These are phyloP conservation scores for Alternaria solani DNA, from an alignment of 2,329 filamentous ascomycete genomes.

Conservation along the genomic window DNA sequence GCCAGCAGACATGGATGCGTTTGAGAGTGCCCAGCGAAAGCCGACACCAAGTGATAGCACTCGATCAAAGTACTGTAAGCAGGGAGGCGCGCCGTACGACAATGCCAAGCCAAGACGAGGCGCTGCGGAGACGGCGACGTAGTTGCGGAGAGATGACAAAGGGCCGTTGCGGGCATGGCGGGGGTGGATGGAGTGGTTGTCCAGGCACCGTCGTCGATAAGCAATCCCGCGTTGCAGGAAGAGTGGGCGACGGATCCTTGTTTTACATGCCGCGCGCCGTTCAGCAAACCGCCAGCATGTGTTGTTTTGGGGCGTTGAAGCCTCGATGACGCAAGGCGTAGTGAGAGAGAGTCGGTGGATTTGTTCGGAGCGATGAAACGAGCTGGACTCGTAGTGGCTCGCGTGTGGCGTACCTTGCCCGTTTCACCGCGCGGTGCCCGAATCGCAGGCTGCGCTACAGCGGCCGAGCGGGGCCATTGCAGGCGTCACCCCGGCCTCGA, in stretches of 20 bases:
- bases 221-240: slow-evolving; percentile 2
- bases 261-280: slow-evolving; percentile 15
- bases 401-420: slow-evolving; percentile 25
- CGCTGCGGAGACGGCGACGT: slow-evolving; percentile 3
- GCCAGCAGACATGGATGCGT: slow-evolving; percentile 3
- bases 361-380: slow-evolving; percentile 36
- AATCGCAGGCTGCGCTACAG: slow-evolving; percentile 20
- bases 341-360: slow-evolving; percentile 13
- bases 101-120: not conserved
- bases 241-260: not conserved
- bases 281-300: slow-evolving; percentile 12
- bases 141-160: slow-evolving; percentile 15
- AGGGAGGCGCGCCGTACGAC: slow-evolving; percentile 1
- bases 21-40: not conserved
- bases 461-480: slow-evolving; percentile 17
- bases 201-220: slow-evolving; percentile 5
- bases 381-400: slow-evolving; percentile 18
- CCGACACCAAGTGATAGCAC: not conserved
- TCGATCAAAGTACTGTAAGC: not conserved
- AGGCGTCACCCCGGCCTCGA: slow-evolving; percentile 13
- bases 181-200: slow-evolving; percentile 4
- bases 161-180: slow-evolving; percentile 3
- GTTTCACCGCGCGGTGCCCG: slow-evolving; percentile 30
- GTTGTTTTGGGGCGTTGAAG: slow-evolving; percentile 5
- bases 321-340: slow-evolving; percentile 25